A percentile compares a stretch with the other conserved stretches of the same genome.
Evolutionary conservation across 495 filamentous ascomycete species (phyloP).

Genomic region (Cercophora samala): DNA sequence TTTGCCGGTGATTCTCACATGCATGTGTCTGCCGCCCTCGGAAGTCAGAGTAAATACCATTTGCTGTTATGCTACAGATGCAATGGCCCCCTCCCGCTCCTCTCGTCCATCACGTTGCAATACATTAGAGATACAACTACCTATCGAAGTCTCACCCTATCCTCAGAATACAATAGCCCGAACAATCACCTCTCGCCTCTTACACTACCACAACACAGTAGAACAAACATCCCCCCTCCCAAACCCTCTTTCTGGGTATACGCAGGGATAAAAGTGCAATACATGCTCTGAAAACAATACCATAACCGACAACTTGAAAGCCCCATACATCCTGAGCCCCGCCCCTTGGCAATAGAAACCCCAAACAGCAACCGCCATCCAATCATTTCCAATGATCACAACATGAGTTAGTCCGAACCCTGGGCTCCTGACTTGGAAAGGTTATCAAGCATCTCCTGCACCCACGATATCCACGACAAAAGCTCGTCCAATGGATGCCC

Average conservation of each 20-base stretch:
- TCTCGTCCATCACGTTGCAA: neutral
- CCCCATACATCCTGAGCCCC: too few species aligned
- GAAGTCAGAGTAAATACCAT: neutral
- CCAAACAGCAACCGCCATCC: neutral
- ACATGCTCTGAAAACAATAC: too few species aligned
- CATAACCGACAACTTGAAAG: too few species aligned
- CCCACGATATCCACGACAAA: slow-evolving; percentile 21
- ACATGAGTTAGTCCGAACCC: neutral
- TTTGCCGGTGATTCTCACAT: neutral
- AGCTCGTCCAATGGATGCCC: slow-evolving; percentile 18
- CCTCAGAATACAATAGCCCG: too few species aligned
- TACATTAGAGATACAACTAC: neutral
- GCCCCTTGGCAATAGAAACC: too few species aligned
- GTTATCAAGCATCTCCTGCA: slow-evolving; percentile 19
- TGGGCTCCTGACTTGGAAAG: neutral
- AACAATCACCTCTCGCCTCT: too few species aligned
- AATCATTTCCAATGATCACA: neutral
- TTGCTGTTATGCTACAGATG: neutral
- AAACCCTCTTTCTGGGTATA: too few species aligned
- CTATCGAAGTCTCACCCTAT: too few species aligned
- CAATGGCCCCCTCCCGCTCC: neutral
- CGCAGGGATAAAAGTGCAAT: too few species aligned
- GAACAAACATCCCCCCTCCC: too few species aligned
- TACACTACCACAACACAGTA: too few species aligned
- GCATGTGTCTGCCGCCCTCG: neutral